Base-by-base conservation (phyloP, 2,329 filamentous ascomycete species). In the Aureobasidium subglaciale region DNA sequence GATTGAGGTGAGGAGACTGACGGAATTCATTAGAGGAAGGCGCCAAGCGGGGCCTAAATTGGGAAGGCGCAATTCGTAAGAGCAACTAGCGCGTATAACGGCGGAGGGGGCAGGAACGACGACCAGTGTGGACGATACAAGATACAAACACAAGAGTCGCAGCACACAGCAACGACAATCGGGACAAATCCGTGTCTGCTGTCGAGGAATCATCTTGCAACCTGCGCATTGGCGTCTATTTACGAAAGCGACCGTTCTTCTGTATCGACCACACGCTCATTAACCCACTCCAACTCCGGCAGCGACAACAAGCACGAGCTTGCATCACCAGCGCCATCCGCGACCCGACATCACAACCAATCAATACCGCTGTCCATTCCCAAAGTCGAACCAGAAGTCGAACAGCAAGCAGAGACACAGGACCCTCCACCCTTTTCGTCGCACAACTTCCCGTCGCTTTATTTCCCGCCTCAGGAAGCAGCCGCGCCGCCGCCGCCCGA, bases 381-480 rank as follows among this genome's bases (percentile, higher is more conserved):
- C 56, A 40, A 50, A 38, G 46, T 37, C 55, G 74, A 75, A 60
- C 29, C 30, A 50, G 71, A 75, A 38, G 74, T 77, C 46, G 70
- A 69, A 68, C 72, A n/a, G n/a, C n/a, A n/a, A n/a, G n/a, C n/a
- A n/a, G n/a, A n/a, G n/a, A n/a, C 75, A 67, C 75, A 80, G 60
- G 71, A 74, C 57, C 82, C 82, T 60, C 82, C 82, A 59, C 79
- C 82, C 59, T 85, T 85, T 71, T 83, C 81, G 57, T 83, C 82
- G 25, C 80, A 85, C 69, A 82, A 81, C 70, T 82, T 81, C 65
- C 70, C 76, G 9, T 82, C 82, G 30, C 79, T 84, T 67, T 83
- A 82, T 70, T 82, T 64, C 70, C 76, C 37, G 68, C 65, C 54
- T 59, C 73, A 75, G 59, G 73, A 75, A n/a, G n/a, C n/a, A n/a